Conservation (phyloP, 352 stramenopile species). For the Elongisporangium anandrum region DNA sequence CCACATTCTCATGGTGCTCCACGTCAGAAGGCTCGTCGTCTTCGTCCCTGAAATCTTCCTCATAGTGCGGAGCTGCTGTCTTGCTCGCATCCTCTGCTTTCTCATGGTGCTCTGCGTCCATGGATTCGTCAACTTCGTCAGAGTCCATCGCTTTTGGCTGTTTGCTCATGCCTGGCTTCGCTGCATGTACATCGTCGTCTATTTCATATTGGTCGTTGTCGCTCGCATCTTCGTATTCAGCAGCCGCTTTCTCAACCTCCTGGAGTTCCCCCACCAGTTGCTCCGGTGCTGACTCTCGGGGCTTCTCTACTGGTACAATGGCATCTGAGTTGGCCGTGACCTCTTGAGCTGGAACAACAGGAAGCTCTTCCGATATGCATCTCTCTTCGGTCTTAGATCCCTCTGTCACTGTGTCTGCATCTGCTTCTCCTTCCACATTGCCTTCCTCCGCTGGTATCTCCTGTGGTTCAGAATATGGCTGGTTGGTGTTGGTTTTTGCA, state of each 20-base stretch:
- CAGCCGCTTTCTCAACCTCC: not conserved
- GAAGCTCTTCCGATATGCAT: too few species aligned
- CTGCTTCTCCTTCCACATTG: not conserved
- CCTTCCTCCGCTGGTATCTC: too few species aligned
- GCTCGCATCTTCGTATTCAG: not conserved
- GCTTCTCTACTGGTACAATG: too few species aligned
- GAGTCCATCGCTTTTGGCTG: not conserved
- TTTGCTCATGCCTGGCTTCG: not conserved
- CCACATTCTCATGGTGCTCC: not conserved
- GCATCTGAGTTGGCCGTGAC: too few species aligned
- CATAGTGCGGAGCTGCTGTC: not conserved
- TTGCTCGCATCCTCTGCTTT: not conserved
- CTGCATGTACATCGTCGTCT: not conserved
- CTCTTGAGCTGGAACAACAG: not conserved
- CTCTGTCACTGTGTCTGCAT: not conserved
- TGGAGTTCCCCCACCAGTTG: too few species aligned
- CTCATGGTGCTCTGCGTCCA: not conserved
- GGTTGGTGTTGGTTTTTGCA: not conserved
- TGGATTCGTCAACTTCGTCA: not conserved
- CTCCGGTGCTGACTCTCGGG: not conserved
- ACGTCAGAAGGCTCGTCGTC: not conserved
- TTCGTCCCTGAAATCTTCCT: not conserved
- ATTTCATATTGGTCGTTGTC: not conserved
- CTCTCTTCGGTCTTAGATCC: not conserved
- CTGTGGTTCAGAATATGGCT: not conserved